These are phyloP conservation scores for Buddleja alternifolia DNA, from an alignment of 257 asterid genomes.

Conservation along the genomic window DNA sequence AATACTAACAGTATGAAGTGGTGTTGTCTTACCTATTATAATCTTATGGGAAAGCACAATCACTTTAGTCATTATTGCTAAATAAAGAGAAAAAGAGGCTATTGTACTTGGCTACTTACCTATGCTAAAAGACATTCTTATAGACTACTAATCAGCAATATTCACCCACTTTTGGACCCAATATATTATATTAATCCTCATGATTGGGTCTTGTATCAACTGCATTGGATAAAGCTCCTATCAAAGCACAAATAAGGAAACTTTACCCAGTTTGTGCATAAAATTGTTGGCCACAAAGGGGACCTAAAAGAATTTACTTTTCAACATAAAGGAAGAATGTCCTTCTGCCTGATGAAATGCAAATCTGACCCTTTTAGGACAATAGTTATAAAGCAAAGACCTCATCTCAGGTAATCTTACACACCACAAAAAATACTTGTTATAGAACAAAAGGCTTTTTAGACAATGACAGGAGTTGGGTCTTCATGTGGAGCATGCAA, in stretches of 20 bases:
- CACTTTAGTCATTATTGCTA: conserved; percentile 32
- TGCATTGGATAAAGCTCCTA: conserved; percentile 31
- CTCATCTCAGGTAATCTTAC: conserved; percentile 10
- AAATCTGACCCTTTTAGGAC: conserved; percentile 28
- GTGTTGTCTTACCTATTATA: conserved; percentile 1
- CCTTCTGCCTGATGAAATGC: conserved; percentile 29
- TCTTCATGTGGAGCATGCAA: conserved; percentile 84
- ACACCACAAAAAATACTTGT: conserved; percentile 1
- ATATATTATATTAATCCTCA: conserved; percentile 9
- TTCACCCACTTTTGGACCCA: conserved; percentile 34
- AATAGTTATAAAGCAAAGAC: conserved; percentile 44
- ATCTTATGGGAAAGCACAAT: conserved; percentile 29
- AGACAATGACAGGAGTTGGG: conserved; percentile 54
- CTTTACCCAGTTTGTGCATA: conserved; percentile 58
- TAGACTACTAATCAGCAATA: conserved; percentile 38
- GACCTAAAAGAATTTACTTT: conserved; percentile 62
- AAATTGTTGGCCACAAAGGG: conserved; percentile 70
- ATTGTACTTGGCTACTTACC: conserved; percentile 32
- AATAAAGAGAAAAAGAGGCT: conserved; percentile 26
- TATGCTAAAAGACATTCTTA: conserved; percentile 19
- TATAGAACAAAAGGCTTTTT: background rate
- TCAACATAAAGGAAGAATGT: conserved; percentile 44
- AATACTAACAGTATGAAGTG: conserved; percentile 24
- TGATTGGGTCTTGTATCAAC: conserved; percentile 40
- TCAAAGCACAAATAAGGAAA: conserved; percentile 42